Evolutionary conservation across 306 rosid species (phyloP).

Genomic region (Cucurbita moschata): DNA sequence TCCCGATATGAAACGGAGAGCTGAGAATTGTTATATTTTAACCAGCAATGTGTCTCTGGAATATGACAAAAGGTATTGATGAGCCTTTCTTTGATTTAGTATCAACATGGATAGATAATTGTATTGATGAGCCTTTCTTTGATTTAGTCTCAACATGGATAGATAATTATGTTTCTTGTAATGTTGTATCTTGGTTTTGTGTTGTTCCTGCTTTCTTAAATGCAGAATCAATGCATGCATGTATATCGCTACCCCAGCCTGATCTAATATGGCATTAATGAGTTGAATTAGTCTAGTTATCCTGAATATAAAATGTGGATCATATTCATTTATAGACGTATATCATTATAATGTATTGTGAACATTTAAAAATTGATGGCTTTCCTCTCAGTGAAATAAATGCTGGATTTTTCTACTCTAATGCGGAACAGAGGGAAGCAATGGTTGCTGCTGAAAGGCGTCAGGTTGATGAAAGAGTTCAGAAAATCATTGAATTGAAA

Average conservation of each 20-base stretch:
- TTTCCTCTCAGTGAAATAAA: constrained; percentile 67
- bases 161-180: not conserved
- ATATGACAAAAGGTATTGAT: constrained; percentile 73
- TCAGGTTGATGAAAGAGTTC: constrained; percentile 79
- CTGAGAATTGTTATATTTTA: constrained; percentile 80
- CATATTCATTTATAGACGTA: not conserved
- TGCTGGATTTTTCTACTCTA: constrained; percentile 97
- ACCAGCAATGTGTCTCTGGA: constrained; percentile 86
- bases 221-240: not conserved
- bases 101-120: not conserved
- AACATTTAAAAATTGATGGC: constrained; percentile 9
- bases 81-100: not conserved
- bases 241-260: not conserved
- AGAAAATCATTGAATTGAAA: constrained; percentile 75
- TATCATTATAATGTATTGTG: not conserved
- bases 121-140: not conserved
- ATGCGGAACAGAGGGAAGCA: constrained; percentile 89
- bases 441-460: constrained; percentile 94
- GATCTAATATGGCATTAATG: not conserved
- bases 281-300: not conserved
- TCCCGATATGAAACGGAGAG: constrained; percentile 95
- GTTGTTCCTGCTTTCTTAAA: not conserved
- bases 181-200: not conserved
- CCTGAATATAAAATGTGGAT: not conserved
- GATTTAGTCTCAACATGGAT: not conserved